Conservation (phyloP, 2,329 filamentous ascomycete genomes). For the Mariannaea sp. region DNA sequence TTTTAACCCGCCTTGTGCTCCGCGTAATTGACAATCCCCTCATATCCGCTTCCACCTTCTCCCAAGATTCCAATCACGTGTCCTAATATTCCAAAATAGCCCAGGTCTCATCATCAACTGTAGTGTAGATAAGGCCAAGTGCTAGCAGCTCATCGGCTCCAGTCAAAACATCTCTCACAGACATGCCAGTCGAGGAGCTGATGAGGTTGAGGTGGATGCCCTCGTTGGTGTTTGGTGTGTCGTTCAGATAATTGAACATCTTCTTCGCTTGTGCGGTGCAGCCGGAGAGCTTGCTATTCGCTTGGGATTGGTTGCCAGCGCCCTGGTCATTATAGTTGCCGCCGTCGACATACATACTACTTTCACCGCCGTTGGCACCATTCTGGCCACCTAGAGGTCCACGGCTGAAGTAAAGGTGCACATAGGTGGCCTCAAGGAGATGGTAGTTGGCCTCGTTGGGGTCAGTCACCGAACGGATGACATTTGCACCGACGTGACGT, state of each 20-base stretch:
- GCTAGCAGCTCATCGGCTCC: slow-evolving; percentile 82
- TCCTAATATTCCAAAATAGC: slow-evolving; percentile 73
- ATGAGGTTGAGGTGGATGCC: slow-evolving; percentile 83
- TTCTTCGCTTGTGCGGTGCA: slow-evolving; percentile 65
- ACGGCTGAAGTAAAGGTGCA: slow-evolving; percentile 82
- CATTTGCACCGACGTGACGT: slow-evolving; percentile 77
- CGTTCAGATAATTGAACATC: slow-evolving; percentile 73
- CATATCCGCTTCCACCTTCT: background rate
- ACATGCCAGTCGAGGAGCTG: slow-evolving; percentile 66
- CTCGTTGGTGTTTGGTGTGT: slow-evolving; percentile 73
- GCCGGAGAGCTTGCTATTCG: slow-evolving; percentile 47
- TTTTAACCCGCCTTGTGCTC: slow-evolving; percentile 32
- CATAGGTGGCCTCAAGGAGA: slow-evolving; percentile 84
- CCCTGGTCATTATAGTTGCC: slow-evolving; percentile 46
- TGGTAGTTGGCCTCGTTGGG: slow-evolving; percentile 95
- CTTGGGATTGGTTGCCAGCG: slow-evolving; percentile 46
- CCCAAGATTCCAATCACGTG: background rate
- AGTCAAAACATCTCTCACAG: slow-evolving; percentile 70
- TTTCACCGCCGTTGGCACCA: slow-evolving; percentile 48
- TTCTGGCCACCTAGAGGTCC: slow-evolving; percentile 60
- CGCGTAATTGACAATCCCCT: slow-evolving; percentile 3
- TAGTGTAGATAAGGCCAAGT: slow-evolving; percentile 82
- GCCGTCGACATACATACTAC: slow-evolving; percentile 63
- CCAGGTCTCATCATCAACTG: slow-evolving; percentile 92
- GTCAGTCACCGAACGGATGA: slow-evolving; percentile 79